Conservation (phyloP, 148 eudicot species). For the Camellia granthamiana region DNA sequence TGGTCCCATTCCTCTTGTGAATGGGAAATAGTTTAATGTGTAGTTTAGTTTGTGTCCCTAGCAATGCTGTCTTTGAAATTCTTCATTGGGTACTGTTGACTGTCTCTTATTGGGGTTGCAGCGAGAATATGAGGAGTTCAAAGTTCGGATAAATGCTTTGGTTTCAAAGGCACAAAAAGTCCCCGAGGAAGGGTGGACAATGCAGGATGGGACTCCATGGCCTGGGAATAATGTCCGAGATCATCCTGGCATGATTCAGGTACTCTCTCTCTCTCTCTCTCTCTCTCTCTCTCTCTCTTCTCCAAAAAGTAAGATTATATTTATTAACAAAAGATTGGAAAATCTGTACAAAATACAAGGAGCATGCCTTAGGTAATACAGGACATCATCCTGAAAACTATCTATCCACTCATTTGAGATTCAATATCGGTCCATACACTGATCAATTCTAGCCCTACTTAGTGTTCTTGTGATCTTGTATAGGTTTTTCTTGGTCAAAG, state of each 20-base stretch:
- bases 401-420: neutral
- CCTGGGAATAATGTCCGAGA: conserved; percentile 34
- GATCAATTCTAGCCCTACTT: neutral
- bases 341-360: no score
- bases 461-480: neutral
- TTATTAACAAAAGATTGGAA: no score
- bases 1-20: no score
- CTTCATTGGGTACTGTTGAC: neutral
- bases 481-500: conserved; percentile 30
- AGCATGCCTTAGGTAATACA: no score
- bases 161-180: conserved; percentile 33
- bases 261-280: neutral
- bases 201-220: conserved; percentile 38
- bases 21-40: no score
- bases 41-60: no score
- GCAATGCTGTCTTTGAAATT: neutral
- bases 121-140: conserved; percentile 36
- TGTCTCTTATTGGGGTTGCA: neutral
- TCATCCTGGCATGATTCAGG: conserved; percentile 40
- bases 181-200: conserved; percentile 34
- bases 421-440: neutral
- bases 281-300: no score
- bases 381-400: no score
- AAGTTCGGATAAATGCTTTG: conserved; percentile 28
- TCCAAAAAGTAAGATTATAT: no score